Base-by-base conservation (phyloP, 2,329 filamentous ascomycete species). In the Westerdykella aurantiaca region DNA sequence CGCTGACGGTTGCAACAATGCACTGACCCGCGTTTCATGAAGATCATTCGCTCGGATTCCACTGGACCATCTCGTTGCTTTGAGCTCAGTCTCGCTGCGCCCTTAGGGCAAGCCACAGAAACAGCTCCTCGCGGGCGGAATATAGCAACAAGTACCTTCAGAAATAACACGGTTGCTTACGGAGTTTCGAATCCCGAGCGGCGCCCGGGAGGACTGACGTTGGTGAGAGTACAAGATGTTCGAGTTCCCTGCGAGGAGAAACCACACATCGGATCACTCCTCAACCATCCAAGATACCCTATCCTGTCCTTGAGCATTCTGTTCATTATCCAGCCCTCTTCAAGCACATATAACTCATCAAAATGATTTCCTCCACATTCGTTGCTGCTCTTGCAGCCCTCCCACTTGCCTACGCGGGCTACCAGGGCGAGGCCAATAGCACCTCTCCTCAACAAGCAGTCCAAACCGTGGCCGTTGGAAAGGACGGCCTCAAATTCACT, bases 381-480 rank as follows among this genome's bases (percentile, higher is more conserved):
- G 17, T 52, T 43, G 43, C 45, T 43, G 48, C 45, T 43, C 44
- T 54, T 29, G 39, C 38, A 37, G 39, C 47, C 34, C 29, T 53
- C 33, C 53, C 53, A 31, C 13, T 56, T n/a, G 48, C 49, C 11
- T 51, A 52, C 21, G 53, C 49, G 12, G 12, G 41, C 37, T 49
- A 48, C 37, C 41, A 14, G 12, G 16, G n/a, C 21, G 37, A 41
- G 21, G 33, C 33, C 33, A 16, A 14, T 9, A 12, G 3, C 17
- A 18, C 33, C 17, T 4, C 33, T 11, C 33, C 33, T 13, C 33
- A 12, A 9, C 37, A 47, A 9, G 44, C 43, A 31, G 44, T 44
- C 12, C 49, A 58, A n/a, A 56, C 57, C 1, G 57, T 63, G n/a
- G 22, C 48, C n/a, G 59, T 63, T 16, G 59, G 59, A 14, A 42